Base-by-base conservation (phyloP, 2,329 filamentous ascomycete genomes). In the Gremmenia infestans region DNA sequence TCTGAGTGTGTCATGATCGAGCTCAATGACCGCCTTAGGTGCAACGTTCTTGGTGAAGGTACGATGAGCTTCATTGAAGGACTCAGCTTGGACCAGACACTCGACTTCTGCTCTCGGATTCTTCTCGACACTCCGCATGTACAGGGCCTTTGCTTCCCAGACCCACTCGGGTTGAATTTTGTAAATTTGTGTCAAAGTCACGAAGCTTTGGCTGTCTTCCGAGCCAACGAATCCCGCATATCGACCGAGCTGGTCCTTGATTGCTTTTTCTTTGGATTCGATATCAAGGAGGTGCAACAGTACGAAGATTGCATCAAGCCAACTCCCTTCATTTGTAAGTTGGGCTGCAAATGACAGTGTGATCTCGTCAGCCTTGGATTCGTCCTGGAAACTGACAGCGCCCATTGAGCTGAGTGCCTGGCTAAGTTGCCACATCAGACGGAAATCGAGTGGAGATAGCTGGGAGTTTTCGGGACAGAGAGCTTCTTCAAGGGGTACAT, bases 401-500 rank as follows among this genome's bases (percentile, higher is more conserved):
- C 77, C 76, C 56, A 76, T 78, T 32, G 72, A 77, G 53, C 57
- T 65, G 54, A 91, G 76, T 2, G 85, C 81, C 58, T 88, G 86
- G 55, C 89, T 85, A 14, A 99, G 79, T 71, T 97, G 92, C 86
- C 94, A 99, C 36, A 83, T 85, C 14, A 96, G 75, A 11, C 91
- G 83, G 62, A 85, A 83, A 62, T 92, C 86, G 50, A 95, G 75
- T 3, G 87, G 85, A 36, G 88, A 87, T 12, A 89, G 79, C 57
- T 89, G 88, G 0, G 88, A 83, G 61, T 90, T 90, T 65, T 90
- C 85, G 0, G 91, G 89, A 14, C 86, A 81, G 35, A 97, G 74
- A 15, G 91, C 79, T 37, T 86, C 82, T 63, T 90, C 89, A 2
- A 95, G 70, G 49, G 80, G 76, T 45, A 73, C 77, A 12, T 74